Conservation (phyloP, 2,329 filamentous ascomycete species). For the Byssochlamys sp. region DNA sequence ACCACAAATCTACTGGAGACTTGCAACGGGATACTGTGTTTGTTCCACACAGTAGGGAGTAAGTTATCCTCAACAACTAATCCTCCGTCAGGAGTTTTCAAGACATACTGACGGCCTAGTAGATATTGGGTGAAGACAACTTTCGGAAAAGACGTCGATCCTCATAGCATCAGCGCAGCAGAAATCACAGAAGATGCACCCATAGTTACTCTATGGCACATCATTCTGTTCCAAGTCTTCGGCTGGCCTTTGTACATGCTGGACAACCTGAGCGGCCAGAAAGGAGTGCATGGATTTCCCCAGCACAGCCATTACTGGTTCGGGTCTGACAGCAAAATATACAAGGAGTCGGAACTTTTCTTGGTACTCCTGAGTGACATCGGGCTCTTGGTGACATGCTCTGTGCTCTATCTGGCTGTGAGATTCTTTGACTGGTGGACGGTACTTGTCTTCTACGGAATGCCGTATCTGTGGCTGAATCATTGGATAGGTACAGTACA, state of each 20-base stretch:
- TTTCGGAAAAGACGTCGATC: conserved; percentile 30
- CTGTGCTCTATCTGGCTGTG: neutral
- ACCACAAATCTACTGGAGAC: conserved; percentile 59
- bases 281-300: conserved; percentile 8
- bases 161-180: conserved; percentile 39
- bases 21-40: conserved; percentile 59
- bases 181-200: conserved; percentile 50
- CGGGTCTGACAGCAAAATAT: conserved; percentile 51
- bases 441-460: neutral
- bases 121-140: conserved; percentile 1
- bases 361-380: conserved; percentile 46
- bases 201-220: conserved; percentile 41
- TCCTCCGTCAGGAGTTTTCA: neutral
- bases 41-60: conserved; percentile 24
- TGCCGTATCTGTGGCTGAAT: neutral
- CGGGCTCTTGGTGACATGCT: neutral
- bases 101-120: neutral
- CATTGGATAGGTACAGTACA: neutral
- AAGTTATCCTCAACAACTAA: neutral
- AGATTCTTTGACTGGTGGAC: neutral
- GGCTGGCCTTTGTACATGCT: conserved; percentile 57
- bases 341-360: conserved; percentile 47
- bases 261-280: conserved; percentile 41
- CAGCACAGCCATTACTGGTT: conserved; percentile 42
- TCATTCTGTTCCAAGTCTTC: conserved; percentile 52